Base-by-base conservation (phyloP, 208 protist genomes). In the Trypanosomatidae sp. region DNA sequence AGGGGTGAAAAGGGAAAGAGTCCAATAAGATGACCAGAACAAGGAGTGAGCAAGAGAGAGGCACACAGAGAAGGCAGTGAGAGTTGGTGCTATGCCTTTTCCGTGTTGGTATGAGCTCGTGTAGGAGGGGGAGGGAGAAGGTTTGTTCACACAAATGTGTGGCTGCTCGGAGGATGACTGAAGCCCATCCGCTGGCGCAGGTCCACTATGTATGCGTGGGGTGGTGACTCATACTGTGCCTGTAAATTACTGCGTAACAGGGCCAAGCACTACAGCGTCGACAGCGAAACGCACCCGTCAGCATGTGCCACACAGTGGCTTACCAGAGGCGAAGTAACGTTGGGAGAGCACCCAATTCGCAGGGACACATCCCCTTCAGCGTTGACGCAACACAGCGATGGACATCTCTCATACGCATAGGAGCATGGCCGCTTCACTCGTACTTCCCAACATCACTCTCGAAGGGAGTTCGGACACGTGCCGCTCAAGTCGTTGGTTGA, bases 401-500 rank as follows among this genome's bases (percentile, higher is more conserved):
- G 9, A 55, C 22, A 9, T 55, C 22, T 9, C 25, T 55, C 0
- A 43, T 41, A 39, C 9, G 19, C 19, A 3, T 43, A 13, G 2
- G 10, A 12, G 6, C 0, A 19, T 17, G 58, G 33, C 30, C 28
- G 4, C 12, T 36, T 15, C 4, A 19, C 15, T 19, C 15, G 33
- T 3, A 41, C 30, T 19, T 3, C 58, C 12, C 13, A 10, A 17
- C 60, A 12, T n/a, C 39, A 44, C 44, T 30, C 25, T 66, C 49
- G 62, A 43, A 72, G 56, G 46, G 70, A 66, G 50, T 66, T 73
- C 41, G n/a, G 30, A 19, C 25, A 39, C 17, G 30, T 33, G 30
- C 17, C 41, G 30, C 36, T 58, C 17, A 89, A 68, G 36, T 81
- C 49, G 82, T 95, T 97, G 5, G 83, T 93, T 12, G 92, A 97